Evolutionary conservation across 2,329 filamentous ascomycete species (phyloP).

Genomic region (Colletotrichum cuscutae): DNA sequence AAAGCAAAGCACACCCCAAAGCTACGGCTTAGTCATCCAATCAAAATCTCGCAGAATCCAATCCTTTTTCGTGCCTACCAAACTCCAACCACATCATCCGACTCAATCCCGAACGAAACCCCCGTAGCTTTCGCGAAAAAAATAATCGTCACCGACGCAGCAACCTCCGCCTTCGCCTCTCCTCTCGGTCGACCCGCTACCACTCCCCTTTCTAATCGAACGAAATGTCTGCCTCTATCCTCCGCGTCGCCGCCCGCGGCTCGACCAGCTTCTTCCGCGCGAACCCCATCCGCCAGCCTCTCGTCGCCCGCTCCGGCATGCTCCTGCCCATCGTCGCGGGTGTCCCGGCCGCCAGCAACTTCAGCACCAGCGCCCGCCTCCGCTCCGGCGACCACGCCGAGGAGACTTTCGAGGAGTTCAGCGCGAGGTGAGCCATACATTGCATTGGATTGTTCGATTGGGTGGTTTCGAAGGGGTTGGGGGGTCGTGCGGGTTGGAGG

Average conservation of each 20-base stretch:
- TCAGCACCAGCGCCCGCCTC: conserved; percentile 71
- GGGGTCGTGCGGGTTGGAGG: background rate
- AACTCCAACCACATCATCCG: conserved; percentile 42
- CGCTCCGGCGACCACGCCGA: conserved; percentile 77
- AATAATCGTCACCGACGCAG: conserved; percentile 30
- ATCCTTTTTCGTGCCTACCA: conserved; percentile 35
- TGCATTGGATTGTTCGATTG: background rate
- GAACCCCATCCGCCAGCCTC: conserved; percentile 66
- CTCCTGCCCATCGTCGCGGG: conserved; percentile 56
- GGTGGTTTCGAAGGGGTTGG: background rate
- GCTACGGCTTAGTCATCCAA: conserved; percentile 38
- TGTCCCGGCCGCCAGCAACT: conserved; percentile 63
- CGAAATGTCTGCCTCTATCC: conserved; percentile 74
- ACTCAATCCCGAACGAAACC: conserved; percentile 40
- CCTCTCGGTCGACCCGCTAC: conserved; percentile 27
- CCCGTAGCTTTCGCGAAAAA: conserved; percentile 32
- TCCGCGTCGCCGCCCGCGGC: conserved; percentile 78
- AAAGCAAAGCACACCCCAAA: conserved; percentile 9
- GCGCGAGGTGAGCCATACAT: conserved; percentile 79
- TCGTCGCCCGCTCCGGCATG: conserved; percentile 65
- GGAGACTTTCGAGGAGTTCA: conserved; percentile 99
- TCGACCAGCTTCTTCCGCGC: conserved; percentile 72
- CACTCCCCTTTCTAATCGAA: conserved; percentile 14
- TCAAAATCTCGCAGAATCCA: conserved; percentile 38
- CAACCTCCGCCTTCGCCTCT: conserved; percentile 24